Base-by-base conservation (phyloP, 306 rosid species). In the Dalbergia cochinchinensis region DNA sequence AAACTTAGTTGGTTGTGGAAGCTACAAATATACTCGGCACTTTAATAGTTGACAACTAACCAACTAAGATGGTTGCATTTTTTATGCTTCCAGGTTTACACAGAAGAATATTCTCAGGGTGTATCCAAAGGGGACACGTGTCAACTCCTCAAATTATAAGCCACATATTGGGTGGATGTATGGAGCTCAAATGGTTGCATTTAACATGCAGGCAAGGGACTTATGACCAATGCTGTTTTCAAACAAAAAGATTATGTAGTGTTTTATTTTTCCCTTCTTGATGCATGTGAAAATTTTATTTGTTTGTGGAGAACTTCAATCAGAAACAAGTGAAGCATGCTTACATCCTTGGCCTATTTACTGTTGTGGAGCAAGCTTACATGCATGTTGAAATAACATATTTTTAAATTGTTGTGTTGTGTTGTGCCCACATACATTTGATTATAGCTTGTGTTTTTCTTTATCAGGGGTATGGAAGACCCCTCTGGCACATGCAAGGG, bases 101-200 rank as follows among this genome's bases (percentile, higher is more conserved):
- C 97, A 92, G 78, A 89, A 79, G 88, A 81, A 95, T 79, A 77
- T 95, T 71, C 72, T 95, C 66, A 87, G 98, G 83, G 83, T 95
- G 8, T 95, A 92, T 78, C 99, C 99, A 0, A 95, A 89, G 83
- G 99, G 98, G 73, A 86, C 93, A 5, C 90, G 99, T 16, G 82
- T 95, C 42, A 92, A 53, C 53, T 95, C 97, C 59, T 82, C 96
- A 47, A 95, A 95, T 86, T 95, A 81, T 86, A 80, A 84, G 87
- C 98, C 99, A 1, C 88, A 86, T 83, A 80, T 94, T 73, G 98
- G 92, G 82, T 94, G 99, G 99, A 89, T 78, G 18, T 92, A 92
- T 39, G 99, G 99, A 72, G 99, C 95, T 84, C 99, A 92, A 83
- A 91, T 94, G 97, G 97, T 92, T 69, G 99, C 95, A 39, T 86